A percentile compares a stretch with the other conserved stretches of the same genome.
Evolutionary conservation across 2,329 filamentous ascomycete species (phyloP).

Genomic region (Mycosphaerella arachidis): DNA sequence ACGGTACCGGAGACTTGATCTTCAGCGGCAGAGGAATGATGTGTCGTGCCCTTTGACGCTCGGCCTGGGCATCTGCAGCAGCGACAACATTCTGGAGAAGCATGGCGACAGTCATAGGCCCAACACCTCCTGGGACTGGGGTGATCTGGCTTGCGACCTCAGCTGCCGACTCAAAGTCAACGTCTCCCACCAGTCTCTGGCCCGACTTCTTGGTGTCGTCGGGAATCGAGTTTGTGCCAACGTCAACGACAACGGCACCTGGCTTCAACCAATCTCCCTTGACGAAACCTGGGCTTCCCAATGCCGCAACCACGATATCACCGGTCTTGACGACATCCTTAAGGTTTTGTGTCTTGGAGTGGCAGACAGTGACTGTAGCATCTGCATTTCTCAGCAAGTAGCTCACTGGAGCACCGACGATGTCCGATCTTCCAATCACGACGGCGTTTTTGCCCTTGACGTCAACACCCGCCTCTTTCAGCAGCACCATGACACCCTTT

Average conservation of each 20-base stretch:
- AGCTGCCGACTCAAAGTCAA: conserved; percentile 80
- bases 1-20: conserved; percentile 77
- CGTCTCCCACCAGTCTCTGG: conserved; percentile 86
- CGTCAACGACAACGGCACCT: conserved; percentile 92
- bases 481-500: conserved; percentile 91
- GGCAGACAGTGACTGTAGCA: conserved; percentile 93
- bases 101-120: conserved; percentile 99
- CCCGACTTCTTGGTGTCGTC: conserved; percentile 89
- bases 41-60: conserved; percentile 72
- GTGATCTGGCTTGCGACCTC: conserved; percentile 91
- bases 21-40: conserved; percentile 81
- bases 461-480: conserved; percentile 78
- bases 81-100: conserved; percentile 91
- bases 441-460: conserved; percentile 88
- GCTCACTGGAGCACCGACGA: conserved; percentile 94
- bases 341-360: conserved; percentile 77
- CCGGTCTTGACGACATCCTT: conserved; percentile 72
- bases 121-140: conserved; percentile 92
- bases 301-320: conserved; percentile 87
- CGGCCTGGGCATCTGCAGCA: conserved; percentile 74
- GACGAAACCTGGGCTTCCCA: conserved; percentile 81
- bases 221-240: conserved; percentile 92
- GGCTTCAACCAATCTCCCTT: conserved; percentile 95
- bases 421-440: conserved; percentile 90
- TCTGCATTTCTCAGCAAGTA: conserved; percentile 93